These are phyloP conservation scores for Camillea tinctor DNA, from an alignment of 2,329 filamentous ascomycete genomes.

Conservation along the genomic window DNA sequence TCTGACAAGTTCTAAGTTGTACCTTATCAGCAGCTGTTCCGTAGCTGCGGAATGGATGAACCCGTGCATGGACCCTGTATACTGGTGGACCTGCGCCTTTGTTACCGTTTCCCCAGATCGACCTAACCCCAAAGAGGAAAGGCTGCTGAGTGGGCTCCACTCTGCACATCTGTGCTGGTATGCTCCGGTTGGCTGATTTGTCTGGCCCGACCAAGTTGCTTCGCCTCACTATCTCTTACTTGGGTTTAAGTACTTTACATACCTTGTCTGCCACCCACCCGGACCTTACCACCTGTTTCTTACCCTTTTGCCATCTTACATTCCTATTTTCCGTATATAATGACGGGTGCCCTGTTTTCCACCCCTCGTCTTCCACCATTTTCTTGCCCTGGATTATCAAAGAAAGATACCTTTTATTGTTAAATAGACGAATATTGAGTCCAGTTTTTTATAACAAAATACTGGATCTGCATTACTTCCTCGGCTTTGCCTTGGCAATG, in stretches of 20 bases:
- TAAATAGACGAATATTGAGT: background rate
- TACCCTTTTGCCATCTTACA: no score
- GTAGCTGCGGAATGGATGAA: background rate
- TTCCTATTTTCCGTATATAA: background rate
- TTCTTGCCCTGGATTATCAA: background rate
- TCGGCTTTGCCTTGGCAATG: background rate
- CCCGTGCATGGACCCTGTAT: slow-evolving; percentile 12
- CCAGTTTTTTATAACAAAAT: background rate
- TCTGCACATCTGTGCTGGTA: background rate
- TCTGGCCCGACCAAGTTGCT: background rate
- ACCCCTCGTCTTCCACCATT: background rate
- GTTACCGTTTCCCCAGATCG: slow-evolving; percentile 15
- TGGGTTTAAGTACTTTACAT: no score
- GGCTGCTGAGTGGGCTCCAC: slow-evolving; percentile 3
- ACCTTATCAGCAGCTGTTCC: background rate
- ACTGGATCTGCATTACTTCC: background rate
- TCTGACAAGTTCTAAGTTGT: background rate
- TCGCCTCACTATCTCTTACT: no score
- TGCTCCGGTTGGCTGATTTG: slow-evolving; percentile 4
- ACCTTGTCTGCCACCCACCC: no score
- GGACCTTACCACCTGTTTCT: background rate
- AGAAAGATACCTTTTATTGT: no score
- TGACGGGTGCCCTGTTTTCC: background rate
- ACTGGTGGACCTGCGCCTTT: slow-evolving; percentile 6
- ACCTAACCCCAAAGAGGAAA: slow-evolving; percentile 7